phyloP scores from a whole-genome alignment of 257 asterid genomes.

The Plantago major region DNA sequence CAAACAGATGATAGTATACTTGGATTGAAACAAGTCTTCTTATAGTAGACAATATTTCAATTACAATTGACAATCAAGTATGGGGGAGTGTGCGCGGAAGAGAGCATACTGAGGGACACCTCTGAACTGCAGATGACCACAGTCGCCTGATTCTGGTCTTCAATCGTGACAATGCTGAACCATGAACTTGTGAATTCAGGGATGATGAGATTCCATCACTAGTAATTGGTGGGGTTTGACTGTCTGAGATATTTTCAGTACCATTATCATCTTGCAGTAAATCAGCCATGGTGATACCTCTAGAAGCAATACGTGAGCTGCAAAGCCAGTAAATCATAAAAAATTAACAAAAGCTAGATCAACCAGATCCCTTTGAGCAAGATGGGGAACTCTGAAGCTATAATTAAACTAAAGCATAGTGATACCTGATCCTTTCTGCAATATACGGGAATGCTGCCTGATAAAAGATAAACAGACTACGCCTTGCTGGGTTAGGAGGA shows the following conservation, averaged over 20 bases:
- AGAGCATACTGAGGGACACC: slow-evolving; percentile 95
- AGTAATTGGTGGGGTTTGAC: slow-evolving; percentile 37
- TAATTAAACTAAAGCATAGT: background rate
- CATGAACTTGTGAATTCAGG: slow-evolving; percentile 11
- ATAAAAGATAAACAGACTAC: slow-evolving; percentile 82
- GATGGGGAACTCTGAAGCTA: slow-evolving; percentile 2
- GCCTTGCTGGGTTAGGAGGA: slow-evolving; percentile 95
- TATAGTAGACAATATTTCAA: background rate
- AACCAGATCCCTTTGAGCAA: slow-evolving; percentile 10
- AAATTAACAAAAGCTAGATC: background rate
- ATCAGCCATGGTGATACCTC: slow-evolving; percentile 65
- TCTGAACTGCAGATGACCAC: slow-evolving; percentile 58
- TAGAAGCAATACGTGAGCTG: slow-evolving; percentile 91
- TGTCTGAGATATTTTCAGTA: slow-evolving; percentile 29
- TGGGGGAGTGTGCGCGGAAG: slow-evolving; percentile 25
- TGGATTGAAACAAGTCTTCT: slow-evolving; percentile 17
- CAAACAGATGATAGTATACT: slow-evolving; percentile 8
- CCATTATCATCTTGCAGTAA: slow-evolving; percentile 44
- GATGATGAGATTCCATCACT: slow-evolving; percentile 38
- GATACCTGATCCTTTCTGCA: slow-evolving; percentile 89
- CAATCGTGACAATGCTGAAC: slow-evolving; percentile 60
- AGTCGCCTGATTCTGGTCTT: slow-evolving; percentile 55
- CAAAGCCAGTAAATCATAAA: slow-evolving; percentile 19
- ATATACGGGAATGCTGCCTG: slow-evolving; percentile 92
- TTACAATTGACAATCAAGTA: slow-evolving; percentile 7